A percentile compares a stretch with the other conserved stretches of the same genome.
Conservation (phyloP, 2,329 filamentous ascomycete species). For the Amphichorda felina region DNA sequence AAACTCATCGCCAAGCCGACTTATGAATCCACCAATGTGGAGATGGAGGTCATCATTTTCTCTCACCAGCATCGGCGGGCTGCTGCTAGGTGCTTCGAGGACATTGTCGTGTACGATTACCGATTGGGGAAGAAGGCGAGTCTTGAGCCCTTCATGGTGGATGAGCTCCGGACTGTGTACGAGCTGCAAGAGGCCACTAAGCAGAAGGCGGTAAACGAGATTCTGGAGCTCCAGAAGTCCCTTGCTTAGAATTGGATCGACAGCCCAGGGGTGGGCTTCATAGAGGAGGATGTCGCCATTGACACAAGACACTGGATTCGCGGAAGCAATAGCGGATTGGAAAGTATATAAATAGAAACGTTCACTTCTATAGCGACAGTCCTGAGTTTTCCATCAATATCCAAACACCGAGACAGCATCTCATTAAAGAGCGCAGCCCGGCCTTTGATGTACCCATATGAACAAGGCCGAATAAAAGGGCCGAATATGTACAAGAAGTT, state of each 20-base stretch:
- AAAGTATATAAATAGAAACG: too few species aligned
- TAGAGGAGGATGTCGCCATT: too few species aligned
- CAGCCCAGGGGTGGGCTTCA: too few species aligned
- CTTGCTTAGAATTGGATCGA: neutral
- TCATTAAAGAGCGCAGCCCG: too few species aligned
- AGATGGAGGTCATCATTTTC: slow-evolving; percentile 52
- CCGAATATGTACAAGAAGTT: too few species aligned
- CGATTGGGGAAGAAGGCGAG: slow-evolving; percentile 19
- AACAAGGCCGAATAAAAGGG: too few species aligned
- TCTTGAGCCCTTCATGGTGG: slow-evolving; percentile 27
- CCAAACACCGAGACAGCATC: too few species aligned
- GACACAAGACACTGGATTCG: too few species aligned
- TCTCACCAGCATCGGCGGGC: slow-evolving; percentile 63
- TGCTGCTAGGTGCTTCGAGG: slow-evolving; percentile 65
- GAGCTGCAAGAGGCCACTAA: slow-evolving; percentile 16
- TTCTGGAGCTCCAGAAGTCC: slow-evolving; percentile 2
- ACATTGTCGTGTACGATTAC: slow-evolving; percentile 65
- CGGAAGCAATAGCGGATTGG: too few species aligned
- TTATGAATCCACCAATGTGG: slow-evolving; percentile 32
- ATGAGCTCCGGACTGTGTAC: slow-evolving; percentile 21
- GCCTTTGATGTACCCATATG: too few species aligned
- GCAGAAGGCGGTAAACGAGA: neutral
- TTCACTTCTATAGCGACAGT: too few species aligned
- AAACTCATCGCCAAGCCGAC: slow-evolving; percentile 48
- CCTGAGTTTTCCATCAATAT: too few species aligned